phyloP scores from a whole-genome alignment of 2,329 filamentous ascomycete species.

The Calonectria ilicicola region DNA sequence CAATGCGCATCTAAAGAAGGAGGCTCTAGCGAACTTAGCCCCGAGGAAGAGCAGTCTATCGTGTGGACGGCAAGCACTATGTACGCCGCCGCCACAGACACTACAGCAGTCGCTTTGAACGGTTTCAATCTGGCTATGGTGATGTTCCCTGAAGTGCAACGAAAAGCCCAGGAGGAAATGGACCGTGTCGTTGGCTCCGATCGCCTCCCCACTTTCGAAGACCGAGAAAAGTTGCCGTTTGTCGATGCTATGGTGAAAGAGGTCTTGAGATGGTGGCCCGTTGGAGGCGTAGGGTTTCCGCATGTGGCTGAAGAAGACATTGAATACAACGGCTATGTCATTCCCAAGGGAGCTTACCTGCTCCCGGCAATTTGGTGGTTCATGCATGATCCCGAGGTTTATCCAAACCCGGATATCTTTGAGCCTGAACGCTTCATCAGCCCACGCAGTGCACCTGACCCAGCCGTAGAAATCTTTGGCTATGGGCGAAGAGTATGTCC shows the following conservation, averaged over 20 bases:
- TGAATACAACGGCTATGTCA: constrained; percentile 20
- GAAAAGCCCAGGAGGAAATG: constrained; percentile 62
- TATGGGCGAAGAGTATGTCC: neutral
- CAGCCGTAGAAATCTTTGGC: neutral
- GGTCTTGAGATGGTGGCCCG: constrained; percentile 63
- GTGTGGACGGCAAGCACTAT: neutral
- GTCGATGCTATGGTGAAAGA: constrained; percentile 67
- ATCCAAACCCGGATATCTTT: constrained; percentile 12
- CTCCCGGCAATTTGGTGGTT: constrained; percentile 24
- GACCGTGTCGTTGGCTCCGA: constrained; percentile 61
- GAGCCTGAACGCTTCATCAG: constrained; percentile 23
- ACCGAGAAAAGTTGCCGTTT: constrained; percentile 63
- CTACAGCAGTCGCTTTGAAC: neutral
- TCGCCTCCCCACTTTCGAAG: constrained; percentile 61
- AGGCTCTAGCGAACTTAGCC: neutral
- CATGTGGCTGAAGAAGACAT: constrained; percentile 21
- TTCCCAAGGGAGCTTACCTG: constrained; percentile 24
- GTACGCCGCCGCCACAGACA: neutral
- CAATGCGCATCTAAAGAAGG: neutral
- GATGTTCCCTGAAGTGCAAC: constrained; percentile 6
- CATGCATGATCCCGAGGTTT: constrained; percentile 6
- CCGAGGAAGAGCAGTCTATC: neutral
- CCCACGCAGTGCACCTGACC: neutral
- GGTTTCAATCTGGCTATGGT: neutral
- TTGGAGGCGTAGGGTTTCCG: neutral